Evolutionary conservation across 2,329 filamentous ascomycete species (phyloP).

Genomic region (Xylariaceae sp.): DNA sequence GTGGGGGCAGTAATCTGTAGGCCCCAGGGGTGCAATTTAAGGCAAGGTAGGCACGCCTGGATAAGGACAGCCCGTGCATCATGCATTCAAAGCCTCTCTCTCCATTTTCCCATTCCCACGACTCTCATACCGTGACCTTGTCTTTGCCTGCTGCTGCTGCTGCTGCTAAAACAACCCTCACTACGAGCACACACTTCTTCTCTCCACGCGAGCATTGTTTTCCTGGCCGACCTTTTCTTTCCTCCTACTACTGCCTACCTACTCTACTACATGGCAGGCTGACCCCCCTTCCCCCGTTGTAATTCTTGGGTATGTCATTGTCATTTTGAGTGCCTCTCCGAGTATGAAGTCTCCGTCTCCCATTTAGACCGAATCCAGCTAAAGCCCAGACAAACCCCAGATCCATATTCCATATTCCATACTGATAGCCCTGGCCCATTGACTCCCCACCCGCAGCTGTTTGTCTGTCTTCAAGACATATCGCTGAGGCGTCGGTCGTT

Average conservation of each 20-base stretch:
- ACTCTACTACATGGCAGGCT: not conserved
- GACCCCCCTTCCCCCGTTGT: not conserved
- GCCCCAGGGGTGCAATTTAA: not conserved
- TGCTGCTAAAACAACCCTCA: too few species aligned
- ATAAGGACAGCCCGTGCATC: not conserved
- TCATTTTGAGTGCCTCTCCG: not conserved
- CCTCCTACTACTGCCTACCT: not conserved
- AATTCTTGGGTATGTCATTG: not conserved
- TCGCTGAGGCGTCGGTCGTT: not conserved
- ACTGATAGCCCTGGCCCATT: not conserved
- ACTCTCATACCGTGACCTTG: too few species aligned
- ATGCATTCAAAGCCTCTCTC: not conserved
- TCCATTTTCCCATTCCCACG: not conserved
- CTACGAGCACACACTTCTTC: not conserved
- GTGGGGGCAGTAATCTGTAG: not conserved
- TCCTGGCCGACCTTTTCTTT: not conserved
- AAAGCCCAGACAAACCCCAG: not conserved
- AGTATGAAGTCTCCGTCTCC: not conserved
- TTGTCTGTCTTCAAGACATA: not conserved
- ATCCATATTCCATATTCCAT: not conserved
- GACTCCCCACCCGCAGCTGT: not conserved
- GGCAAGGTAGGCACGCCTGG: not conserved
- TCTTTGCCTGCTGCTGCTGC: too few species aligned
- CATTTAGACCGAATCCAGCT: not conserved
- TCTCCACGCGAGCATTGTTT: not conserved